Conservation (phyloP, 2,329 filamentous ascomycete species). For the Trichoderma sp. region DNA sequence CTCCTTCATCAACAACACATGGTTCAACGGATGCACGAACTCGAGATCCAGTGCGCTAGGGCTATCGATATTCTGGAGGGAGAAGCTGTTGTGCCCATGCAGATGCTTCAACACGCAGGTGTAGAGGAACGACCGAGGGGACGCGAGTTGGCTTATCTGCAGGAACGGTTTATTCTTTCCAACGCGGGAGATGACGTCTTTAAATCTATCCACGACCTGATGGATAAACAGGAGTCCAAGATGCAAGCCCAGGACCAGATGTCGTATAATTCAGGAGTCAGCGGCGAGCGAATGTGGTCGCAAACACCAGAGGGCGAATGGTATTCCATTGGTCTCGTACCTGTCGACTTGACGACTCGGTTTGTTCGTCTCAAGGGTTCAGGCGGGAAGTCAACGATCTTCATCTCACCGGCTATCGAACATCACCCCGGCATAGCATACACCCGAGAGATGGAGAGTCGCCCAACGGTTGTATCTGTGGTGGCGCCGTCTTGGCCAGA, state of each 20-base stretch:
- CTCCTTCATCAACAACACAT: conserved; percentile 55
- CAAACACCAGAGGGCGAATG: conserved; percentile 30
- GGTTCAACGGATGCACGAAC: conserved; percentile 54
- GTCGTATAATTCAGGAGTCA: conserved; percentile 39
- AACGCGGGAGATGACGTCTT: conserved; percentile 55
- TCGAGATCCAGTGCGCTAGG: conserved; percentile 54
- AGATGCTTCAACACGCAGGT: conserved; percentile 53
- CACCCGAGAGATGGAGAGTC: conserved; percentile 46
- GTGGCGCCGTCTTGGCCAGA: conserved; percentile 32
- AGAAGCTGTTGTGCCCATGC: conserved; percentile 50
- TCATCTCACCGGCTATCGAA: conserved; percentile 50
- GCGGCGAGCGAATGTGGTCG: conserved; percentile 40
- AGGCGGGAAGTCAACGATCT: conserved; percentile 46
- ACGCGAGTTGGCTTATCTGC: conserved; percentile 52
- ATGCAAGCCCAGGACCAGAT: conserved; percentile 35
- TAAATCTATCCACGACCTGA: conserved; percentile 43
- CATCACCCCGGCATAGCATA: conserved; percentile 45
- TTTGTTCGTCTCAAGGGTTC: conserved; percentile 51
- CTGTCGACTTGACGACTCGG: conserved; percentile 49
- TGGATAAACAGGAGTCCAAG: conserved; percentile 48
- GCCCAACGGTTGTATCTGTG: conserved; percentile 40
- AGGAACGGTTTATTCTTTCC: conserved; percentile 55
- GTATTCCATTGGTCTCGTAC: conserved; percentile 46
- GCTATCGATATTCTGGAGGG: conserved; percentile 49
- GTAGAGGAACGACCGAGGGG: conserved; percentile 49